A percentile compares a stretch with the other conserved stretches of the same genome.
These are phyloP conservation scores for Pseudogymnoascus sp. DNA, from an alignment of 2,329 filamentous ascomycete species.

Conservation along the genomic window DNA sequence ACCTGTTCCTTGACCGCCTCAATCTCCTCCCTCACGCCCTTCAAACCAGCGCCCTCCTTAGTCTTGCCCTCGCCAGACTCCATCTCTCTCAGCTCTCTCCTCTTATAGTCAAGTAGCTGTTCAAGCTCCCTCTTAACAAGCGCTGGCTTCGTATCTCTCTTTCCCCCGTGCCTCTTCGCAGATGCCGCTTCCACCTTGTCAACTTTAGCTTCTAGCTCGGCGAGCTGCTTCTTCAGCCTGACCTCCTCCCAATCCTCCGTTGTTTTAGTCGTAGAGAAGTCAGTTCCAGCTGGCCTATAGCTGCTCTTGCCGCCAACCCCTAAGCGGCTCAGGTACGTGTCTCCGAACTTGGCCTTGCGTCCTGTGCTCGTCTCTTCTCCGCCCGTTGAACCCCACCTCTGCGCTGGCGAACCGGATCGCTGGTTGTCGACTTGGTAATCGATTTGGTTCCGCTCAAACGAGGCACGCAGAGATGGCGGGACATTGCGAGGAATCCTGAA, in stretches of 20 bases:
- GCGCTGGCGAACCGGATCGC: slow-evolving; percentile 52
- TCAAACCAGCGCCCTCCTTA: slow-evolving; percentile 63
- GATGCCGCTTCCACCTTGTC: slow-evolving; percentile 70
- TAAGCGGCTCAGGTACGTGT: slow-evolving; percentile 87
- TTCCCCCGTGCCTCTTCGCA: slow-evolving; percentile 54
- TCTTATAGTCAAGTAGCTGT: slow-evolving; percentile 91
- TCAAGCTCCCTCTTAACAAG: slow-evolving; percentile 92
- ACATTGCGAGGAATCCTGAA: slow-evolving; percentile 89
- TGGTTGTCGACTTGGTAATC: slow-evolving; percentile 88
- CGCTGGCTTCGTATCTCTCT: slow-evolving; percentile 74
- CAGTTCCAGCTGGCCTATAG: slow-evolving; percentile 78
- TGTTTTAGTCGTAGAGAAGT: slow-evolving; percentile 77
- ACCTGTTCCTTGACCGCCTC: slow-evolving; percentile 89
- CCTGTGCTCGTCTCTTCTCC: slow-evolving; percentile 78
- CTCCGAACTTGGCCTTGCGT: slow-evolving; percentile 93
- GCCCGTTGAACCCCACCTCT: slow-evolving; percentile 70
- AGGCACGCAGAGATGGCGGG: slow-evolving; percentile 80
- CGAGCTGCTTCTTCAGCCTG: slow-evolving; percentile 82
- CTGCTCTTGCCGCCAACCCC: slow-evolving; percentile 68
- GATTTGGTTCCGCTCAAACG: slow-evolving; percentile 92
- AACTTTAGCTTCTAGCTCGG: slow-evolving; percentile 83
- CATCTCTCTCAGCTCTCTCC: slow-evolving; percentile 66
- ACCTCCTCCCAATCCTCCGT: slow-evolving; percentile 98
- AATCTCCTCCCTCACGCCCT: slow-evolving; percentile 77
- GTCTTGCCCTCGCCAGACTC: slow-evolving; percentile 64